Percentiles rank a stretch among this genome's conserved stretches.
phyloP scores from a whole-genome alignment of 2,329 filamentous ascomycete species.

The Aspergillus sergii region DNA sequence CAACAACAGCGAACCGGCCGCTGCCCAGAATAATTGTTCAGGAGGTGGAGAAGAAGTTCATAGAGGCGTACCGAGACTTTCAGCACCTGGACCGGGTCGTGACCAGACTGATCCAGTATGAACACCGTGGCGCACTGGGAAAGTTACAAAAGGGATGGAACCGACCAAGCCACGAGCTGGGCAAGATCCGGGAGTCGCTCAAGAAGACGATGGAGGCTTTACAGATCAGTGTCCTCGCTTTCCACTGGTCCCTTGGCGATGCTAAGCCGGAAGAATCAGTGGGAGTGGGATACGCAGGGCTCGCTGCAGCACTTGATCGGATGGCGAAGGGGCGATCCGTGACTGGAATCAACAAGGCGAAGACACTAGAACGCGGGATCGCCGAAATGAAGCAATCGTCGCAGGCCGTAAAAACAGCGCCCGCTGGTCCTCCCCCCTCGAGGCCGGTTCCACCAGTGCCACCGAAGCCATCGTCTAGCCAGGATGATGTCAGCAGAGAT shows the following conservation, averaged over 20 bases:
- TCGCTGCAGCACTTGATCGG: slow-evolving; percentile 65
- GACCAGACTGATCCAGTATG: slow-evolving; percentile 62
- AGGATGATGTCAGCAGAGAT: slow-evolving; percentile 6
- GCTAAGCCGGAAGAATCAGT: slow-evolving; percentile 61
- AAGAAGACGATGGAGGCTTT: slow-evolving; percentile 62
- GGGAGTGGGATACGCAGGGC: slow-evolving; percentile 68
- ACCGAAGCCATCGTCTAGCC: slow-evolving; percentile 28
- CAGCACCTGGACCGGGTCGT: slow-evolving; percentile 66
- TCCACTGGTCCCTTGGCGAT: slow-evolving; percentile 66
- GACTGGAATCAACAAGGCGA: slow-evolving; percentile 31
- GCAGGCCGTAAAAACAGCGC: background rate
- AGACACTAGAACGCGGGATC: slow-evolving; percentile 21
- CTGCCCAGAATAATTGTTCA: slow-evolving; percentile 63
- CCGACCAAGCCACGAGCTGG: slow-evolving; percentile 24
- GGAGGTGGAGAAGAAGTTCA: slow-evolving; percentile 68
- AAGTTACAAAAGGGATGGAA: slow-evolving; percentile 64
- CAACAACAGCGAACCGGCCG: slow-evolving; percentile 52
- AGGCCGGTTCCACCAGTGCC: slow-evolving; percentile 25
- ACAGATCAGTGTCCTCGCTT: slow-evolving; percentile 66
- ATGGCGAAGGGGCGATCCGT: slow-evolving; percentile 35
- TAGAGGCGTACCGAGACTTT: slow-evolving; percentile 63
- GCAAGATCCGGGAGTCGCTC: slow-evolving; percentile 51
- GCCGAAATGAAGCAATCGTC: slow-evolving; percentile 7
- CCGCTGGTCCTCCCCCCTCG: slow-evolving; percentile 8
- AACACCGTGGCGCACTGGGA: slow-evolving; percentile 63